Evolutionary conservation across 768 basidiomycete species (phyloP).

Genomic region (Pulveroboletus sp.): DNA sequence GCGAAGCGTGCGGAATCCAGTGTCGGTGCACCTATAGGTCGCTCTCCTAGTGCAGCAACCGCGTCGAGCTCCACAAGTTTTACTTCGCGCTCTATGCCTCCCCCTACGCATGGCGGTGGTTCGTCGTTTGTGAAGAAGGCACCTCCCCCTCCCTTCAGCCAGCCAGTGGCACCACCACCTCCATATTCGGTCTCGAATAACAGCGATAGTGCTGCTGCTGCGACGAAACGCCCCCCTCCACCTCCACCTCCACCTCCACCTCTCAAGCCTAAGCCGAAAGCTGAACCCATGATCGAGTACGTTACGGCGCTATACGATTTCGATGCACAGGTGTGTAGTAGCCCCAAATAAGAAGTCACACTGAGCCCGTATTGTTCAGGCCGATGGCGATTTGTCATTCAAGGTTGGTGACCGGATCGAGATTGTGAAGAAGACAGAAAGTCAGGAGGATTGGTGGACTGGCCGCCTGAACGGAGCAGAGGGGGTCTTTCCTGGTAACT

Average conservation of each 20-base stretch:
- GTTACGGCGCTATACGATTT: slow-evolving; percentile 96
- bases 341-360: not conserved
- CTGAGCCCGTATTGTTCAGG: slow-evolving; percentile 36
- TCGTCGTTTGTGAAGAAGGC: slow-evolving; percentile 40
- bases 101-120: slow-evolving; percentile 16
- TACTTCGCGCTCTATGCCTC: slow-evolving; percentile 25
- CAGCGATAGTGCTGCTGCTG: slow-evolving; percentile 27
- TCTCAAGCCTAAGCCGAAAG: slow-evolving; percentile 82
- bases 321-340: slow-evolving; percentile 63
- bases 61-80: slow-evolving; percentile 26
- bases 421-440: slow-evolving; percentile 75
- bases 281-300: slow-evolving; percentile 57
- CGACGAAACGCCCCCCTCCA: slow-evolving; percentile 76
- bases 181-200: slow-evolving; percentile 22
- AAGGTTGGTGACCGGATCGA: slow-evolving; percentile 87
- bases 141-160: slow-evolving; percentile 33
- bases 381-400: slow-evolving; percentile 91
- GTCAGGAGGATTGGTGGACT: slow-evolving; percentile 97
- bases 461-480: slow-evolving; percentile 75
- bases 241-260: slow-evolving; percentile 96
- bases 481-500: slow-evolving; percentile 86
- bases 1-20: slow-evolving; percentile 36
- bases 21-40: slow-evolving; percentile 34
- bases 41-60: slow-evolving; percentile 23
- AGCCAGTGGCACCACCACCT: slow-evolving; percentile 43